Evolutionary conservation across 2,329 filamentous ascomycete genomes (phyloP).

Genomic region (Apiospora arundinis): DNA sequence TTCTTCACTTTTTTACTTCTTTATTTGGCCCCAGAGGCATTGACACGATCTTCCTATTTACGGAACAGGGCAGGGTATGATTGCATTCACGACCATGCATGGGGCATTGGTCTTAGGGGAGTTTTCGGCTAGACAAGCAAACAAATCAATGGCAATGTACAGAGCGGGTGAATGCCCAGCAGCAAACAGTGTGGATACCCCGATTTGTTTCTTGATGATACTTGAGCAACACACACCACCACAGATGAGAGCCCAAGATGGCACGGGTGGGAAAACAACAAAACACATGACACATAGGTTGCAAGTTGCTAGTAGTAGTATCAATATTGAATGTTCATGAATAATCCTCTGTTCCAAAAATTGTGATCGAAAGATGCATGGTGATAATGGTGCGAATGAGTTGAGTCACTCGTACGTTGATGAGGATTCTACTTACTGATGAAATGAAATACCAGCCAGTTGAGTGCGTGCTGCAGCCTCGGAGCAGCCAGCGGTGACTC

Average conservation of each 20-base stretch:
- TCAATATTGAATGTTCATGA: slow-evolving; percentile 17
- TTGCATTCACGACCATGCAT: slow-evolving; percentile 24
- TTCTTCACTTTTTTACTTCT: slow-evolving; percentile 37
- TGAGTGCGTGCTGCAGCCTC: no score
- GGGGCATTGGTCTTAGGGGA: slow-evolving; percentile 24
- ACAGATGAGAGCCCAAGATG: background rate
- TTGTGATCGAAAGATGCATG: background rate
- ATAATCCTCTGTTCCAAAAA: background rate
- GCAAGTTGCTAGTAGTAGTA: slow-evolving; percentile 5
- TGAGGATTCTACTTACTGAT: background rate
- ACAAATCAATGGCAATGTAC: slow-evolving; percentile 17
- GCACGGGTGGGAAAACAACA: background rate
- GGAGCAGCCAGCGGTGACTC: background rate
- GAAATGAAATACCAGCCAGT: no score
- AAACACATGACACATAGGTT: slow-evolving; percentile 11
- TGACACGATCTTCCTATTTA: slow-evolving; percentile 30
- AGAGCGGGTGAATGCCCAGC: slow-evolving; percentile 16
- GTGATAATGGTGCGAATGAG: background rate
- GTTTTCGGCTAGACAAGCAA: slow-evolving; percentile 25
- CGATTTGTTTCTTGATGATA: slow-evolving; percentile 21
- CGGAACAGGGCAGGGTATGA: slow-evolving; percentile 28
- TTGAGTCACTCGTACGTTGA: background rate
- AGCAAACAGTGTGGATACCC: slow-evolving; percentile 22
- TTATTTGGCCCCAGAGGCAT: slow-evolving; percentile 38
- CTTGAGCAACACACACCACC: slow-evolving; percentile 15